Evolutionary conservation across 108 stramenopile species (phyloP), one percentile per base, ranked within the genome.

Genomic region (Cyclotella kingstonii): DNA sequence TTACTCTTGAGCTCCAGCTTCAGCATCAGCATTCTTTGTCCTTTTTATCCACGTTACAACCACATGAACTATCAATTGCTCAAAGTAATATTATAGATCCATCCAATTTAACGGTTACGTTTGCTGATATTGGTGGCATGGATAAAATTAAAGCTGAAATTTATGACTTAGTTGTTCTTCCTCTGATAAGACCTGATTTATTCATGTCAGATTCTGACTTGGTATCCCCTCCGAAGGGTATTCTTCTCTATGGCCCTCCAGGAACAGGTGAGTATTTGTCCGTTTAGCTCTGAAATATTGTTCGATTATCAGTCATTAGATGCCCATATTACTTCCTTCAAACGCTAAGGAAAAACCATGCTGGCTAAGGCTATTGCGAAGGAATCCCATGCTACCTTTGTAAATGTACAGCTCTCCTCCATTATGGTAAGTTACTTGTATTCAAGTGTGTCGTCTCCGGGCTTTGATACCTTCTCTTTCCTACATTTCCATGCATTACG

Each of bases 331-430:
- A 38, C 36, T 38, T 38, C 11, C 11, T 38, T 11, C 36, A 38
- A 38, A 47, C 18, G 59, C 15, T 64, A 66, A 12, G 87, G 98
- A 23, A 99, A 99, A 69, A 98, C 97, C n/a, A 91, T 96, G 90
- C 57, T 98, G 64, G 98, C 97, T 2, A 47, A 15, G 47, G 97
- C 96, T 31, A 86, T 99, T 63, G 98, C 98, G 41, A 95, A 87
- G 66, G 96, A 99, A 71, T 83, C 84, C 5, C 78, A 89, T 53
- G 97, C 97, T 6, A 89, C 95, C 7, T 98, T 99, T 79, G 73
- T 99, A 42, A 92, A 94, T 52, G 83, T 99, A 27, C 85, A 90
- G 48, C 73, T 95, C 52, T 82, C 81, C 35, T 83, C 92, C 23
- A 87, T 96, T 40, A 82, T 94, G 93, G 55, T 56, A 39, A 56